Evolutionary conservation across 2,329 filamentous ascomycete species (phyloP), one percentile per base, ranked within the genome.

Genomic region (Penicillium sp.): DNA sequence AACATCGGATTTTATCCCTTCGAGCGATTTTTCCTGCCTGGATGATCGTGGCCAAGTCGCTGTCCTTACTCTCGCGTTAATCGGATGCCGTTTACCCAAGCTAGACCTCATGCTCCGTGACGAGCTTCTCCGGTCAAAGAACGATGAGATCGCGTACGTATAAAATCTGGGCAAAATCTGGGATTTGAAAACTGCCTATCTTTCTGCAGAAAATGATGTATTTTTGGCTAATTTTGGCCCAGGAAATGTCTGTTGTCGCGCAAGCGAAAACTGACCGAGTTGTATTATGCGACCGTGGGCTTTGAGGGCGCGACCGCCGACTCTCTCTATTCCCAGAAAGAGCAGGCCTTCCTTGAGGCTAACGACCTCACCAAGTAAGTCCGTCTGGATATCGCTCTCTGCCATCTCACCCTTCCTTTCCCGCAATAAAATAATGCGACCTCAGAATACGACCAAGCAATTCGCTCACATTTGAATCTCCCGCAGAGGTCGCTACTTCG

Each of bases 261-360:
- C 73, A 93, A 94, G 81, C 84, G 88, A 72, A 94, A 94, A 78
- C 80, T 95, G 68, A 85, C 85, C 69, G 86, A 93, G 75, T 80
- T 95, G 63, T 95, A 86, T 76, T 81, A 87, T 78, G 84, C 87
- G 76, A 86, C 85, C 69, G 82, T 84, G 67, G 69, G 76, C 56
- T 67, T 73, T 59, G 62, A 66, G 58, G 64, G 63, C 62, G 71
- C 71, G 62, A 69, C 65, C 70, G 72, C 77, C 65, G 80, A 81
- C 62, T 77, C 70, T 36, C 63, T 68, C 47, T 72, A 73, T 60
- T 70, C 72, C 50, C 71, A 74, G 52, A 70, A 74, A 55, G 75
- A 80, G 65, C 65, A 70, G 56, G 71, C 68, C 39, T 81, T 81
- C 57, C 73, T 82, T 52, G 76, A 81, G 62, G 70, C 74, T 57